Evolutionary conservation across 768 basidiomycete genomes (phyloP).

Genomic region (Boletus sp.): DNA sequence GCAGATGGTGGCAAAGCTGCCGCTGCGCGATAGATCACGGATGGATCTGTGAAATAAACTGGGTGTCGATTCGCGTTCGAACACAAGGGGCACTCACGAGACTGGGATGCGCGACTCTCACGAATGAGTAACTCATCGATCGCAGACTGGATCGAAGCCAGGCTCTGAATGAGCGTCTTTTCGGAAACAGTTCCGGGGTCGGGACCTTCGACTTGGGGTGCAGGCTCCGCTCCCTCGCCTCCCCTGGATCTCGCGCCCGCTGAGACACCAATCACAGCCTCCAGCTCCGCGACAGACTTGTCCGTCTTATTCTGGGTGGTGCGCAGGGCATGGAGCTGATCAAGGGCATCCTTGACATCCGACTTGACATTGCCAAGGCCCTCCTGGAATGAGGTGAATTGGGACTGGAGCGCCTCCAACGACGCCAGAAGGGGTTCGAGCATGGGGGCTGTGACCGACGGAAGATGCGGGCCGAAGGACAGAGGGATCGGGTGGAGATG

Average conservation of each 20-base stretch:
- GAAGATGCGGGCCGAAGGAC: neutral
- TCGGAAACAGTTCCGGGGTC: neutral
- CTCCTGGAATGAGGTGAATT: slow-evolving; percentile 16
- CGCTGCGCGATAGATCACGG: neutral
- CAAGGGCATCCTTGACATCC: slow-evolving; percentile 16
- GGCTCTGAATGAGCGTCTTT: slow-evolving; percentile 10
- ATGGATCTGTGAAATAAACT: neutral
- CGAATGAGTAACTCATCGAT: slow-evolving; percentile 20
- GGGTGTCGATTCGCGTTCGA: neutral
- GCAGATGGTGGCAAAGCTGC: neutral
- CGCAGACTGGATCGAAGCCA: slow-evolving; percentile 21
- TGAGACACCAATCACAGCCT: slow-evolving; percentile 13
- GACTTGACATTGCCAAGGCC: slow-evolving; percentile 4
- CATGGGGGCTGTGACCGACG: neutral
- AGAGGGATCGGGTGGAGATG: neutral
- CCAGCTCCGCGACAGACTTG: slow-evolving; percentile 8
- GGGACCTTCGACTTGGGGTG: neutral
- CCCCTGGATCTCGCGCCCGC: neutral
- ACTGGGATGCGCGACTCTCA: neutral
- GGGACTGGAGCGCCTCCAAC: slow-evolving; percentile 9
- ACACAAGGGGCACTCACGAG: slow-evolving; percentile 9
- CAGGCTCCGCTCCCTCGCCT: neutral
- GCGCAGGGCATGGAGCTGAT: slow-evolving; percentile 15
- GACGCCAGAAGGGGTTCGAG: neutral
- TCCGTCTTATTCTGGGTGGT: slow-evolving; percentile 13